Conservation (phyloP, 257 asterid species). For the Henckelia pumila region DNA sequence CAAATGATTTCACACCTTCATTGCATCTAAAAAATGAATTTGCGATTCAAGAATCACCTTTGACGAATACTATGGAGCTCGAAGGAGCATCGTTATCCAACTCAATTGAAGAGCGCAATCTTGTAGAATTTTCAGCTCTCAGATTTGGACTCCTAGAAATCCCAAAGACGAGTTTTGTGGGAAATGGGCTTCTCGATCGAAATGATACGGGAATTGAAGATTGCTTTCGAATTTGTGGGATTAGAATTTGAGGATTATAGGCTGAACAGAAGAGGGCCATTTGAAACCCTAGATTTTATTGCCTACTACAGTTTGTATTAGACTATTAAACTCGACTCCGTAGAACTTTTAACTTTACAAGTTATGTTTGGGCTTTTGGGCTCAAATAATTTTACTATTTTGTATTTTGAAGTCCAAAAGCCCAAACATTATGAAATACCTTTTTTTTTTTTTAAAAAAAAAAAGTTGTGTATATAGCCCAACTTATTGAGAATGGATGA, state of each 20-base stretch:
- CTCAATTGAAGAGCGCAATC: slow-evolving; percentile 32
- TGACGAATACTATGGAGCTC: slow-evolving; percentile 36
- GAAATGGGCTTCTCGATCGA: slow-evolving; percentile 11
- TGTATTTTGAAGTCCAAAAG: too few species aligned
- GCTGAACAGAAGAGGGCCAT: slow-evolving; percentile 36
- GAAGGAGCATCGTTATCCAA: slow-evolving; percentile 23
- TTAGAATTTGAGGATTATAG: slow-evolving; percentile 20
- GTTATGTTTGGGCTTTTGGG: too few species aligned
- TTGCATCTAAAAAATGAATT: neutral
- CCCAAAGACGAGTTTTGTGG: slow-evolving; percentile 10
- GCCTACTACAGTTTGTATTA: too few species aligned
- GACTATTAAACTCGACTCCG: too few species aligned
- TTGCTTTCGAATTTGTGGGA: slow-evolving; percentile 25
- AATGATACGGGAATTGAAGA: slow-evolving; percentile 26
- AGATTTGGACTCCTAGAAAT: slow-evolving; percentile 24
- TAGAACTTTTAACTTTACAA: too few species aligned
- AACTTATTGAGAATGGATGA: too few species aligned
- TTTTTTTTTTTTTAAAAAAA: too few species aligned
- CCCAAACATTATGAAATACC: too few species aligned
- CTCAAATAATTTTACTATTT: too few species aligned
- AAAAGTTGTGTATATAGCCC: too few species aligned
- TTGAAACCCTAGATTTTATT: slow-evolving; percentile 29
- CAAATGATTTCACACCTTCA: too few species aligned
- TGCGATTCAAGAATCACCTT: slow-evolving; percentile 26
- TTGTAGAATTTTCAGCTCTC: slow-evolving; percentile 25